Percentiles rank a stretch among this genome's conserved stretches.
Conservation (phyloP, 2,329 filamentous ascomycete genomes). For the Diaporthe sp. region DNA sequence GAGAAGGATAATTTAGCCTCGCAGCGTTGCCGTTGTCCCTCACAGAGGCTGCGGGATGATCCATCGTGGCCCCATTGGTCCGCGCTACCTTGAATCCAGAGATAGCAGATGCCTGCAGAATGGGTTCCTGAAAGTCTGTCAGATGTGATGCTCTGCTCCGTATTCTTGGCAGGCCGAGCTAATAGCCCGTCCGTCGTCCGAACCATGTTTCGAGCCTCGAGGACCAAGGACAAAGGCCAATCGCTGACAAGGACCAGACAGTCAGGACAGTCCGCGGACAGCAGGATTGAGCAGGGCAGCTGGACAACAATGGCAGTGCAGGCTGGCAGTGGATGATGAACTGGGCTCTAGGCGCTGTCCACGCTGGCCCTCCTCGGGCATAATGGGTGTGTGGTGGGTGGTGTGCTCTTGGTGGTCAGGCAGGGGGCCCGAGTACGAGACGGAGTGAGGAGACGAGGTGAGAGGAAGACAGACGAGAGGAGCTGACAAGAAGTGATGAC, state of each 20-base stretch:
- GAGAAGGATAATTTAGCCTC: slow-evolving; percentile 29
- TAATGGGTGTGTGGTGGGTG: not conserved
- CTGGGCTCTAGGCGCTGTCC: not conserved
- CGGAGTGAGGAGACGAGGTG: not conserved
- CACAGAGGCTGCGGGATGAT: slow-evolving; percentile 27
- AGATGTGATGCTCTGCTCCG: slow-evolving; percentile 26
- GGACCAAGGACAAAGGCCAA: slow-evolving; percentile 5
- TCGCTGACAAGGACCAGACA: not conserved
- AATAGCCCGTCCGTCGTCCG: slow-evolving; percentile 21
- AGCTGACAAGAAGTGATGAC: slow-evolving; percentile 24
- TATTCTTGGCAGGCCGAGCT: slow-evolving; percentile 32
- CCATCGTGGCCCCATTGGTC: slow-evolving; percentile 24
- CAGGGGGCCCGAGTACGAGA: slow-evolving; percentile 10
- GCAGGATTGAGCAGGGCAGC: not conserved
- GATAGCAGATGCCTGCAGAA: slow-evolving; percentile 27
- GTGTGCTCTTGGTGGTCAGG: not conserved
- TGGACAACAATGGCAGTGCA: not conserved
- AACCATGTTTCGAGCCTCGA: slow-evolving; percentile 23
- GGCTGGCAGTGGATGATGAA: not conserved
- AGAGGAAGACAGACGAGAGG: slow-evolving; percentile 5
- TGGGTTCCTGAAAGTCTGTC: slow-evolving; percentile 25
- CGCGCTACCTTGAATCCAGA: slow-evolving; percentile 21
- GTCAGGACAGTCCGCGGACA: not conserved
- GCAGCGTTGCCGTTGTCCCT: slow-evolving; percentile 29
- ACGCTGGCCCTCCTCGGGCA: not conserved